These are phyloP conservation scores for Sphaerulina vaccinii DNA, from an alignment of 2,329 filamentous ascomycete species.

Conservation along the genomic window DNA sequence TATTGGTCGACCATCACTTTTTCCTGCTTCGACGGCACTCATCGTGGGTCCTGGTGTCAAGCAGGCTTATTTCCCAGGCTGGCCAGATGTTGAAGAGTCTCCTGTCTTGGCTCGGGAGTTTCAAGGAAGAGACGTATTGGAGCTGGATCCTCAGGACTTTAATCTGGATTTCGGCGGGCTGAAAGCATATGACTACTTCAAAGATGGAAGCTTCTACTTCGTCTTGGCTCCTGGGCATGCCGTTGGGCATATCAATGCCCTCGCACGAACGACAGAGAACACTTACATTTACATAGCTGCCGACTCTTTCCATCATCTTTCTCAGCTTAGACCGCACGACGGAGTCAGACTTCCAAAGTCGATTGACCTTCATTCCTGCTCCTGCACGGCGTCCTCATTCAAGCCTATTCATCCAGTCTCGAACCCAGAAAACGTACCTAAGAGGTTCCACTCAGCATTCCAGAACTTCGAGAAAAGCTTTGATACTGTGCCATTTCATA, in stretches of 20 bases:
- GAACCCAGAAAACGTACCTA: conserved; percentile 36
- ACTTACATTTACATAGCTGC: conserved; percentile 37
- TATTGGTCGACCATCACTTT: conserved; percentile 31
- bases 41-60: conserved; percentile 47
- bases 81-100: conserved; percentile 39
- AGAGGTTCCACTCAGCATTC: conserved; percentile 31
- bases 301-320: conserved; percentile 38
- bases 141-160: conserved; percentile 32
- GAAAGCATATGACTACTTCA: conserved; percentile 51
- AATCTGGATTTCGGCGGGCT: conserved; percentile 42
- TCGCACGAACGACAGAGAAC: conserved; percentile 44
- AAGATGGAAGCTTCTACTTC: conserved; percentile 54
- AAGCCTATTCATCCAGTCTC: not conserved
- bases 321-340: conserved; percentile 38
- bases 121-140: conserved; percentile 33
- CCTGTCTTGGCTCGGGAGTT: conserved; percentile 41
- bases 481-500: conserved; percentile 14
- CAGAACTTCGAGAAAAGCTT: conserved; percentile 5
- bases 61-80: conserved; percentile 41
- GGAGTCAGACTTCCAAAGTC: conserved; percentile 38
- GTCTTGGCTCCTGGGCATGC: conserved; percentile 52
- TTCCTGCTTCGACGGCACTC: conserved; percentile 40
- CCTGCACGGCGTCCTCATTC: conserved; percentile 3
- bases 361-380: conserved; percentile 17
- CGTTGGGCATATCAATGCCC: conserved; percentile 47